Percentiles rank a stretch among this genome's conserved stretches.
Evolutionary conservation across 108 stramenopile genomes (phyloP).

Genomic region (Stephanodiscus triporus): DNA sequence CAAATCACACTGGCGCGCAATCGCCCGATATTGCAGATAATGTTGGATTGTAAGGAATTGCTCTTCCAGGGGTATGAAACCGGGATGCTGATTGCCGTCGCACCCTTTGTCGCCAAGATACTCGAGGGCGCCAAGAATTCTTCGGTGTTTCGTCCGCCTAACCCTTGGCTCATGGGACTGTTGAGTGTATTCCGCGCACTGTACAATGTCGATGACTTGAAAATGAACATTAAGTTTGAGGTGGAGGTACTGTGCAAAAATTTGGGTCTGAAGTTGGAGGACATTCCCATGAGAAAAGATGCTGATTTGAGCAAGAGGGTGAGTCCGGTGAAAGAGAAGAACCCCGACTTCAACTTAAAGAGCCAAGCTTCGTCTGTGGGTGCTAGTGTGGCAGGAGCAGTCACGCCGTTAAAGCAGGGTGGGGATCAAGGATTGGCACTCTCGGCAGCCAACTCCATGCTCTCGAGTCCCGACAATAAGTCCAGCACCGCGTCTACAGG

Average conservation of each 20-base stretch:
- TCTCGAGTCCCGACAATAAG: conserved; percentile 57
- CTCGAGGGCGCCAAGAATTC: conserved; percentile 96
- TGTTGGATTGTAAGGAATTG: conserved; percentile 97
- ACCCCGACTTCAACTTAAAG: conserved; percentile 98
- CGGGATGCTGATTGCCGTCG: conserved; percentile 96
- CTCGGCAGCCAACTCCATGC: conserved; percentile 32
- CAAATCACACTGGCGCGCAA: conserved; percentile 97
- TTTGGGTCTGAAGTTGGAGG: conserved; percentile 90
- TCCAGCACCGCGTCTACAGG: conserved; percentile 34
- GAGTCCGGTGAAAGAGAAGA: conserved; percentile 91
- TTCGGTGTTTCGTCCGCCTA: conserved; percentile 94
- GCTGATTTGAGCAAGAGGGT: conserved; percentile 72
- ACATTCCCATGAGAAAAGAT: conserved; percentile 79
- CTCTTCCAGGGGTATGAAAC: conserved; percentile 98
- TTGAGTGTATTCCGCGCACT: conserved; percentile 92
- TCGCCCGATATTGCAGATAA: conserved; percentile 95
- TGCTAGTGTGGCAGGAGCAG: conserved; percentile 16
- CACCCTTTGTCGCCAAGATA: conserved; percentile 98
- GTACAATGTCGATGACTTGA: conserved; percentile 96
- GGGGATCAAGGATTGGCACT: conserved; percentile 38
- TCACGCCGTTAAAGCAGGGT: conserved; percentile 43
- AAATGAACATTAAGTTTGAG: conserved; percentile 99
- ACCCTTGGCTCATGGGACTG: conserved; percentile 99
- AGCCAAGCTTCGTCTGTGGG: conserved; percentile 36
- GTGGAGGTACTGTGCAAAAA: conserved; percentile 99